Evolutionary conservation across 2,329 filamentous ascomycete genomes (phyloP).

Genomic region (Exutisphaerella laricina): DNA sequence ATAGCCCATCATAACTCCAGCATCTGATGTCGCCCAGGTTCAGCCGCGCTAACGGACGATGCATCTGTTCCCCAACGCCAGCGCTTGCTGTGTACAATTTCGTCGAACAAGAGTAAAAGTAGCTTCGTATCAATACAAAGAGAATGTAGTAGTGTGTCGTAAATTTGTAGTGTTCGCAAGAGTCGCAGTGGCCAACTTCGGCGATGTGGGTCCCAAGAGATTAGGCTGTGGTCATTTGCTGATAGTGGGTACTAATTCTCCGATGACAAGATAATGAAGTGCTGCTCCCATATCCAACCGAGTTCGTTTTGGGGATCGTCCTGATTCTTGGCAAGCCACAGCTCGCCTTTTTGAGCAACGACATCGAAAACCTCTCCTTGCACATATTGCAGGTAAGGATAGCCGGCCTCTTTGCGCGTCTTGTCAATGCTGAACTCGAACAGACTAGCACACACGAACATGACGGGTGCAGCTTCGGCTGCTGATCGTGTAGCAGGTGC

Average conservation of each 20-base stretch:
- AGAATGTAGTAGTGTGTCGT: background rate
- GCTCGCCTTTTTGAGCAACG: constrained; percentile 91
- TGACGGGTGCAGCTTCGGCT: constrained; percentile 43
- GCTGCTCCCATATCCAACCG: constrained; percentile 99
- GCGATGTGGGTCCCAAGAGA: too few relatives aligned
- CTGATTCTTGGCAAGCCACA: constrained; percentile 97
- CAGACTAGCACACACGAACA: constrained; percentile 88
- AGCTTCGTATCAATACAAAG: background rate
- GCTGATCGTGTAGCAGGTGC: constrained; percentile 16
- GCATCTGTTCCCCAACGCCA: constrained; percentile 5
- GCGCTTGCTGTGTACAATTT: constrained; percentile 5
- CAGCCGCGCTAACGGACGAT: background rate
- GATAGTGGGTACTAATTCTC: constrained; percentile 14
- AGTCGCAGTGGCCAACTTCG: too few relatives aligned
- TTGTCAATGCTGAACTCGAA: constrained; percentile 98
- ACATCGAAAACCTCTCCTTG: constrained; percentile 72
- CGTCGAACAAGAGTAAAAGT: background rate
- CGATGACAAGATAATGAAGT: constrained; percentile 55
- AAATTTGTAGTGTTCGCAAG: background rate
- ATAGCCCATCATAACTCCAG: constrained; percentile 1
- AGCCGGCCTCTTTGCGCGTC: constrained; percentile 85
- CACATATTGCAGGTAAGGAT: constrained; percentile 92
- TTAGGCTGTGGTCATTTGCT: too few relatives aligned
- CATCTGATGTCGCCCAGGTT: background rate
- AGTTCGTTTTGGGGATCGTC: constrained; percentile 74